Evolutionary conservation across 106 monocot species (phyloP).

Genomic region (Acanthochlamys bracteata): DNA sequence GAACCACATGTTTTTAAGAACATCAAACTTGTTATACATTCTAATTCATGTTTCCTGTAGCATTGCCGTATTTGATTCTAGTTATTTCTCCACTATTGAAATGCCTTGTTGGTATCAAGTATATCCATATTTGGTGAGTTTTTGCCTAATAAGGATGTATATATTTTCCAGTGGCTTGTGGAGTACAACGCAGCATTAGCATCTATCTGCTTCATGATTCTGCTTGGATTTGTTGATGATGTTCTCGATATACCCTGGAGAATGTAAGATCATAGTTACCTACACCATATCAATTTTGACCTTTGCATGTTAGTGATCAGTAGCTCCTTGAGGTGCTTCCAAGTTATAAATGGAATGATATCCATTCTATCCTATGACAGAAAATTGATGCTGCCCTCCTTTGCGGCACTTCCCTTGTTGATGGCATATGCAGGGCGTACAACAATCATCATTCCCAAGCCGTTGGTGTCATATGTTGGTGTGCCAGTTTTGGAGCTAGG

Average conservation of each 20-base stretch:
- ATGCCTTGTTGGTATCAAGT: too few species aligned
- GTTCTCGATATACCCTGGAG: constrained; percentile 97
- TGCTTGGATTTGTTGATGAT: constrained; percentile 99
- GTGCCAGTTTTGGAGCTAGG: constrained; percentile 68
- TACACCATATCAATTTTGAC: neutral
- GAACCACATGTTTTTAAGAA: too few species aligned
- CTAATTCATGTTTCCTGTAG: too few species aligned
- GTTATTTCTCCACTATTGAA: too few species aligned
- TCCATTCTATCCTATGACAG: constrained; percentile 25
- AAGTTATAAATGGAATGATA: neutral
- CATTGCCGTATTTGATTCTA: too few species aligned
- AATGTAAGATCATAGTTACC: constrained; percentile 43
- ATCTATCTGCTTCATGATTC: constrained; percentile 93
- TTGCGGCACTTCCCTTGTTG: constrained; percentile 94
- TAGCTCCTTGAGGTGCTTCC: neutral
- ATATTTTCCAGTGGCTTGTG: constrained; percentile 80
- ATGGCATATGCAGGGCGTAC: constrained; percentile 99
- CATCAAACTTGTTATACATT: too few species aligned
- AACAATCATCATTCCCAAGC: constrained; percentile 89
- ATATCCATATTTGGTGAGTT: too few species aligned
- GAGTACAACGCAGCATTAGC: constrained; percentile 95
- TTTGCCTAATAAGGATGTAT: neutral
- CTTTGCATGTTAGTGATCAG: too few species aligned
- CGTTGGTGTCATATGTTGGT: constrained; percentile 66
- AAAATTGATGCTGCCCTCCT: constrained; percentile 78